Percentiles rank a stretch among this genome's conserved stretches.
Evolutionary conservation across 352 stramenopile genomes (phyloP).

Genomic region (Phytophthora syringae): DNA sequence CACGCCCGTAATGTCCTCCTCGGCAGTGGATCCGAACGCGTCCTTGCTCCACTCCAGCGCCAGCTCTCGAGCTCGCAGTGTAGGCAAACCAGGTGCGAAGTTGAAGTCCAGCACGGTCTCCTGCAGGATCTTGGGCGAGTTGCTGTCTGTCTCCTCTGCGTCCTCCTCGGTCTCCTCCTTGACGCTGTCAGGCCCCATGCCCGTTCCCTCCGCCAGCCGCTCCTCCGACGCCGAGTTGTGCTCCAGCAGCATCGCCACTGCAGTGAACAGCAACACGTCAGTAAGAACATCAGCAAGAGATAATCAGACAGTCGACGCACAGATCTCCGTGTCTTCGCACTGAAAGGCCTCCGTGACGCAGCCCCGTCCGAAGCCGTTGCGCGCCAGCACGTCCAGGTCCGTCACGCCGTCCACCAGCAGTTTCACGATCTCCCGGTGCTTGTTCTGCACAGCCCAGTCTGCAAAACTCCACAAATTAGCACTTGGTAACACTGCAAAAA

Average conservation of each 20-base stretch:
- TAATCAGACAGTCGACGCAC: constrained; percentile 43
- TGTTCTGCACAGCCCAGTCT: constrained; percentile 92
- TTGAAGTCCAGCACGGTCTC: constrained; percentile 84
- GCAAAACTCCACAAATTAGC: neutral
- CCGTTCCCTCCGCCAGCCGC: constrained; percentile 69
- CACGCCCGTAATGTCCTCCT: constrained; percentile 89
- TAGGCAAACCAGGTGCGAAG: constrained; percentile 67
- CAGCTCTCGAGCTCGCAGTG: constrained; percentile 76
- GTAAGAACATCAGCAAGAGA: neutral
- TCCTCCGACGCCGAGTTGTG: constrained; percentile 84
- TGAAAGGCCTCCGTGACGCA: constrained; percentile 88
- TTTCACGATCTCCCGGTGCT: constrained; percentile 83
- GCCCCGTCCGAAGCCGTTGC: constrained; percentile 83
- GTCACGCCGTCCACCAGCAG: constrained; percentile 64
- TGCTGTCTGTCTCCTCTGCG: constrained; percentile 51
- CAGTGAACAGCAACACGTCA: constrained; percentile 8
- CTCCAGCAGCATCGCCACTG: constrained; percentile 77
- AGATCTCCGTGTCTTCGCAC: constrained; percentile 84
- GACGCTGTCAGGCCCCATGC: constrained; percentile 72
- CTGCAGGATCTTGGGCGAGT: constrained; percentile 74
- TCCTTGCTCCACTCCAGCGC: constrained; percentile 86
- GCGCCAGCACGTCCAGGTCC: constrained; percentile 83
- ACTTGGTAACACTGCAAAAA: neutral
- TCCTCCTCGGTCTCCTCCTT: constrained; percentile 74
- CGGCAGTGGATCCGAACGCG: constrained; percentile 77